phyloP scores from a whole-genome alignment of 2,329 filamentous ascomycete genomes.

The Aspergillus transmontanensis region DNA sequence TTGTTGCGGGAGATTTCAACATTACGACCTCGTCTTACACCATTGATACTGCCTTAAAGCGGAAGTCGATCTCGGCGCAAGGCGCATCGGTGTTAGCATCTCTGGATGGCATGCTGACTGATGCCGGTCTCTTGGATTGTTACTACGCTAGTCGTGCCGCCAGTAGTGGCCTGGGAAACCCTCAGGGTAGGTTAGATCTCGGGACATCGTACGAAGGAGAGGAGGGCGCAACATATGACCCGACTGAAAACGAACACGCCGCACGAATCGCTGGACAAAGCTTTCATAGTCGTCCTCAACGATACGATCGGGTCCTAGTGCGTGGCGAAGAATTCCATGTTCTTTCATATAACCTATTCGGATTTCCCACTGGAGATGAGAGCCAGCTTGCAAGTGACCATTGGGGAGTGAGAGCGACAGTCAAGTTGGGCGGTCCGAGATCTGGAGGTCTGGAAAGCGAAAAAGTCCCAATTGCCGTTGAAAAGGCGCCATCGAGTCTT shows the following conservation, averaged over 20 bases:
- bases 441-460: not conserved
- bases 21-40: conserved; percentile 13
- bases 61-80: conserved; percentile 5
- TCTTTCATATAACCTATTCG: conserved; percentile 4
- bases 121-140: conserved; percentile 2
- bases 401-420: conserved; percentile 6
- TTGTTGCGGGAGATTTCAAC: conserved; percentile 12
- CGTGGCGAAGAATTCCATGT: not conserved
- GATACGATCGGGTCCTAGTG: conserved; percentile 8
- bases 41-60: conserved; percentile 8
- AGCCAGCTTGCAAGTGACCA: conserved; percentile 8
- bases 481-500: not conserved
- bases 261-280: conserved; percentile 8
- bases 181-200: not conserved
- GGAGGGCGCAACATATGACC: conserved; percentile 11
- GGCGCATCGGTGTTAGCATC: conserved; percentile 4
- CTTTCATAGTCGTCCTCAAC: conserved; percentile 9
- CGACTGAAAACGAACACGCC: conserved; percentile 7
- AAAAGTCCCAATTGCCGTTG: not conserved
- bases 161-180: not conserved
- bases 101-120: conserved; percentile 4
- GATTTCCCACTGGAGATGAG: not conserved
- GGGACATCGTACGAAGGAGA: conserved; percentile 9
- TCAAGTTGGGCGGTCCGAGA: not conserved
- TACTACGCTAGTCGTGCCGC: conserved; percentile 3